Evolutionary conservation across 495 filamentous ascomycete genomes (phyloP).

Genomic region (Aspergillus ellipticus): DNA sequence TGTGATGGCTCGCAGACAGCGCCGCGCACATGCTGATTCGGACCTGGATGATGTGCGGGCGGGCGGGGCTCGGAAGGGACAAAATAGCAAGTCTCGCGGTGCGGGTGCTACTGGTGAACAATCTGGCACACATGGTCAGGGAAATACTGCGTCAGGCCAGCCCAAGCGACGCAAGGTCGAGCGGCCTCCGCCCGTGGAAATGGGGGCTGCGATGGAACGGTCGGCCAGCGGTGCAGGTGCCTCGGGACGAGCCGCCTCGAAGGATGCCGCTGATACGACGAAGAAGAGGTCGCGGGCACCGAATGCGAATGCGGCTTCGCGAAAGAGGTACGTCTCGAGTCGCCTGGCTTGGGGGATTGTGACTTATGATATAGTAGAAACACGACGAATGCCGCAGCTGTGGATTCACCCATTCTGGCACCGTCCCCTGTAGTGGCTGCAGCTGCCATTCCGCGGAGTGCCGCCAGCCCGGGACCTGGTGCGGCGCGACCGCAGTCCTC

Average conservation of each 20-base stretch:
- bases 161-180: conserved; percentile 81
- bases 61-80: conserved; percentile 51
- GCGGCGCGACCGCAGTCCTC: conserved; percentile 55
- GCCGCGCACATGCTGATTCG: conserved; percentile 64
- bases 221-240: conserved; percentile 57
- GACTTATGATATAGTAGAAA: conserved; percentile 41
- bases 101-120: conserved; percentile 38
- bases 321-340: conserved; percentile 60
- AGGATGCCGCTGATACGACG: conserved; percentile 56
- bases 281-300: conserved; percentile 71
- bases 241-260: conserved; percentile 47
- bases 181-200: conserved; percentile 45
- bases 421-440: conserved; percentile 68
- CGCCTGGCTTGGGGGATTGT: neutral
- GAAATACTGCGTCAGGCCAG: conserved; percentile 23
- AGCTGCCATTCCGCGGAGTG: conserved; percentile 48
- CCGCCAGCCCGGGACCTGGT: conserved; percentile 43
- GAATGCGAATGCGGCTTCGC: conserved; percentile 52
- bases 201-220: conserved; percentile 62
- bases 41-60: conserved; percentile 69
- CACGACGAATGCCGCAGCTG: conserved; percentile 44
- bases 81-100: conserved; percentile 56
- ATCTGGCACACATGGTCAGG: conserved; percentile 22
- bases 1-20: conserved; percentile 65
- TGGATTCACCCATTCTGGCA: conserved; percentile 63